Base-by-base conservation (phyloP, 2,329 filamentous ascomycete genomes). In the Cercospora beticola region DNA sequence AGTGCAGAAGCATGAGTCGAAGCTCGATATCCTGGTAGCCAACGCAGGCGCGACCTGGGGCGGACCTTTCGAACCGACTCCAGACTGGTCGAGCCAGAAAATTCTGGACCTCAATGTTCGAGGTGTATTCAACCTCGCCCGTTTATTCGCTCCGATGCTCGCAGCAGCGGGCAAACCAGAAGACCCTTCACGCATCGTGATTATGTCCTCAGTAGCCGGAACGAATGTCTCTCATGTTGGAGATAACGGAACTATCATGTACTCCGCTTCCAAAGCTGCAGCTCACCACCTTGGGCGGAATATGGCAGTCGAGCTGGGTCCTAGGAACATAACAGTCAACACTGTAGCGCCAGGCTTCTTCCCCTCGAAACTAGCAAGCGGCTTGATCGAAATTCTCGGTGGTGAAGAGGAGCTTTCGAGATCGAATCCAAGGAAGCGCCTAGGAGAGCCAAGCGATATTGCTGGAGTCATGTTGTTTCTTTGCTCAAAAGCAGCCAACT, bases 41-140 rank as follows among this genome's bases (percentile, higher is more conserved):
- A 97, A 97, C 80, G 94, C 94, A 0, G 94, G 94, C 43, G 94
- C 94, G 5, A 92, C 91, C 0, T 97, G 94, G 94, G 93, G 93
- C 67, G 91, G 89, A 76, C 80, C 83, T 10, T 93, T 97, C 76
- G 93, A 96, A 76, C 88, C 86, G 36, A 92, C 96, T 80, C 89
- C 92, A 4, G 93, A 95, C 81, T 82, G 83, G 56, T 91, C 89
- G 16, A 94, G 95, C 79, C 87, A 88, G 74, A 95, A 94, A 82
- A 92, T 97, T 71, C 91, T 97, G 88, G 92, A 96, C 81, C 83
- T 94, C 76, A 97, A 97, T 78, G 93, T 97, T 65, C 92, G 92
- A 82, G 90, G 89, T 75, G 92, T 97, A 31, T 97, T 97, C 82
- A 75, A 74, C 30, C 62, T 74, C 12, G 73, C 71, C 43, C 61